phyloP scores from a whole-genome alignment of 306 rosid species.

The Trifolium repens region DNA sequence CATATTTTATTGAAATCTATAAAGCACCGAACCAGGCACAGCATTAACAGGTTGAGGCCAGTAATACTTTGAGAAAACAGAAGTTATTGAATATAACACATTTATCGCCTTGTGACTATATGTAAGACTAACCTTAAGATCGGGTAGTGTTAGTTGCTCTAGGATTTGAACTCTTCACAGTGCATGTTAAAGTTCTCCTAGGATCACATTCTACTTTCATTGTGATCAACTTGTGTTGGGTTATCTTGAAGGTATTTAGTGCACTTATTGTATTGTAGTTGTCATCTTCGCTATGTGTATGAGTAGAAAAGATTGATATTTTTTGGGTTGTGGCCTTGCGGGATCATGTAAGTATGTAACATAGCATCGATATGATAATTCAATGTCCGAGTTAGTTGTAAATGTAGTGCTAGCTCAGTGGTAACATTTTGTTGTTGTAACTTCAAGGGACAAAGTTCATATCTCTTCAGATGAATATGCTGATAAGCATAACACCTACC shows the following conservation, averaged over 20 bases:
- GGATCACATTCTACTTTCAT: background rate
- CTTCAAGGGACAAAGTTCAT: no score
- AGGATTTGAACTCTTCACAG: background rate
- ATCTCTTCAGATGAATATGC: background rate
- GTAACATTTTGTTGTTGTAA: no score
- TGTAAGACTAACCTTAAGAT: background rate
- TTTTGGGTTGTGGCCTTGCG: background rate
- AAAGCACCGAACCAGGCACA: background rate
- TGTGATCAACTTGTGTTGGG: background rate
- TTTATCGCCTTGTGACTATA: background rate
- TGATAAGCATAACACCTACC: background rate
- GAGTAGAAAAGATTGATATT: background rate
- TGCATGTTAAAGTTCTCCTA: background rate
- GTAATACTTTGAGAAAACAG: background rate
- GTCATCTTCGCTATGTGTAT: background rate
- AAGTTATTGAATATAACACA: background rate
- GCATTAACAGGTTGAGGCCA: background rate
- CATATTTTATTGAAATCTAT: background rate
- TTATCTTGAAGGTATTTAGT: slow-evolving; percentile 8
- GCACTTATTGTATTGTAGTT: background rate
- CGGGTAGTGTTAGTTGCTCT: background rate
- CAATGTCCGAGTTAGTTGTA: background rate
- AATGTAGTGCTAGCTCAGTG: no score
- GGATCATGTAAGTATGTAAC: background rate
- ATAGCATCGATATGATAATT: slow-evolving; percentile 10